Evolutionary conservation across 2,329 filamentous ascomycete genomes (phyloP), one percentile per base, ranked within the genome.

Genomic region (Fusarium longipes): DNA sequence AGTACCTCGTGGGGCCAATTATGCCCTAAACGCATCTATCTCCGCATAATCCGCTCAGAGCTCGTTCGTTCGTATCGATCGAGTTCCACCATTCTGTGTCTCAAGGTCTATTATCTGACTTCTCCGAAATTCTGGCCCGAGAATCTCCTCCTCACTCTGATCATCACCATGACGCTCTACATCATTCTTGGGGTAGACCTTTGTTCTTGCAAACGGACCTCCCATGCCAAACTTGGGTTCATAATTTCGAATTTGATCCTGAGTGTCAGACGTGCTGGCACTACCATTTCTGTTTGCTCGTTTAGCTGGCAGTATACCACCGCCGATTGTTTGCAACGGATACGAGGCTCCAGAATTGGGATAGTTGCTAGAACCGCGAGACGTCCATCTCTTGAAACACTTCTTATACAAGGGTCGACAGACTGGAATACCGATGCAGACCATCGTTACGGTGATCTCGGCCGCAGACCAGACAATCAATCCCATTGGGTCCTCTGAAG

Each of bases 371-470:
- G 30, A 54, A 3, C 74, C 77, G 3, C 57, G 57, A 14, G 68
- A 70, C 1, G 57, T 69, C 59, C 44, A 70, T 17, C 68, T 71
- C 1, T 55, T 57, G 14, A 73, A 57, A 8, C 57, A 72, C 7
- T 51, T 48, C 35, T 71, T 74, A 59, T 80, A 81, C 0, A 81
- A 67, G 0, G 79, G 80, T 1, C 78, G 73, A 9, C 80, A 76
- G 6, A 80, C 76, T 1, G 80, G 78, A 5, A 82, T 78, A 7
- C 76, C 77, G 22, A 80, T 77, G 68, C 79, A 81, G 18, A 81
- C 70, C 73, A 82, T 77, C 10, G 77, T 77, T 4, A 79, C 76
- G 4, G 77, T 71, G 10, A 79, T 74, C 43, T 82, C 80, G 25
- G 78, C 78, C 1, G 77, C 77, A 0, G 77, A 75, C 80, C 80